Percentiles rank a stretch among this genome's conserved stretches.
Conservation (phyloP, 192 early-diverging fungal species). For the Glomus cerebriforme region DNA sequence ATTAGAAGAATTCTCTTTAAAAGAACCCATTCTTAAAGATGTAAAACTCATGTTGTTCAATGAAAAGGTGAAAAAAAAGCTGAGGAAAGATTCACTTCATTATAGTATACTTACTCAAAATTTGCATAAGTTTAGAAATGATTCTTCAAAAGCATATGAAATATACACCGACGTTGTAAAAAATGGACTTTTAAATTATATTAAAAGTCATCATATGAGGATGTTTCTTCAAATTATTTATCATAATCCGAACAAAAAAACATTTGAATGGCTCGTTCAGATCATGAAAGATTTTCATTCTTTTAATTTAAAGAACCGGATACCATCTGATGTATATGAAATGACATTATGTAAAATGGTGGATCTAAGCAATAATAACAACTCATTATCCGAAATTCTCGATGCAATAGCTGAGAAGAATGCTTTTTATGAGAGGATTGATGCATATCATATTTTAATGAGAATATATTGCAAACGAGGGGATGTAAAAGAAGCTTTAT, state of each 20-base stretch:
- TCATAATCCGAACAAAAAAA: not conserved
- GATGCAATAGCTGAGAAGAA: not conserved
- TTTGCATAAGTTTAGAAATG: not conserved
- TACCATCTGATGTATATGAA: not conserved
- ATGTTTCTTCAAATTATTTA: not conserved
- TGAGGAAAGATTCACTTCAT: not conserved
- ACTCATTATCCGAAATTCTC: not conserved
- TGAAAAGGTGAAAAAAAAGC: not conserved
- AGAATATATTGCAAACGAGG: not conserved
- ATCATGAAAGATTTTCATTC: constrained; percentile 5
- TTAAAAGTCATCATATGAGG: not conserved
- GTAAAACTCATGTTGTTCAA: not conserved
- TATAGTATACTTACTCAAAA: not conserved
- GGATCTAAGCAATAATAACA: not conserved
- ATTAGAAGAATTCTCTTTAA: not conserved
- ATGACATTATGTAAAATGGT: not conserved
- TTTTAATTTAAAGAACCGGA: not conserved
- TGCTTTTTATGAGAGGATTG: not conserved
- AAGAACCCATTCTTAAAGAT: not conserved
- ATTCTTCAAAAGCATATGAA: not conserved
- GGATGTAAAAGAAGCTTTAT: not conserved
- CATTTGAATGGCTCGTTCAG: not conserved
- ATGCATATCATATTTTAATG: not conserved
- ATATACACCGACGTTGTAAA: not conserved
- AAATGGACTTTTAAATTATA: not conserved